Base-by-base conservation (phyloP, 192 early-diverging fungal genomes). In the Backusella morwellensis region DNA sequence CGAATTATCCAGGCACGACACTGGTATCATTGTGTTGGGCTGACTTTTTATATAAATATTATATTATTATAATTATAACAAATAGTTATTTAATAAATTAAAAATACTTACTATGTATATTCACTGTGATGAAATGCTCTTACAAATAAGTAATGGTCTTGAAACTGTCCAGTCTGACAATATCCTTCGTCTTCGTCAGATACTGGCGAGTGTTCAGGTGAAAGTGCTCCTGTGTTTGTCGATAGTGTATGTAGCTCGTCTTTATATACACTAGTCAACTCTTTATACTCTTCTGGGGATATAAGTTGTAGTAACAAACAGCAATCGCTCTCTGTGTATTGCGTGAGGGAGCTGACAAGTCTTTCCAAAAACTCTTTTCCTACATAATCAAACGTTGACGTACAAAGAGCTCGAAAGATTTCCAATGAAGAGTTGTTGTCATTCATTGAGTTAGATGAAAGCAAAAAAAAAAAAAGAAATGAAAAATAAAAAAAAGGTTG, bases 131-230 rank as follows among this genome's bases (percentile, higher is more conserved):
- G 29, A 50, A 26, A 72, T 42, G 70, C 41, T 29, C 41, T 29
- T 47, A 72, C 42, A 23, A 72, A 72, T 50, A 72, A 50, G 34
- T 42, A 72, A 32, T 72, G 70, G 41, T 72, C 70, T 8, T 72
- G 44, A 6, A 72, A 29, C 11, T 29, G 26, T 6, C 42, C 70
- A 8, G 26, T 32, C 1, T 42, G 23, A 29, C 23, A 23, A 50
- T 72, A 63, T 0, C 56, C 56, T 63, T 63, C 56, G 56, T 63
- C 56, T 63, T 63, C 56, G 23, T 63, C 70, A 23, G 40, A 26
- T n/a, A 29, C 26, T 6, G 44, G 41, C 7, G 70, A 44, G n/a
- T 70, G 68, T 35, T 70, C 35, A 23, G 68, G 68, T 23, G 68
- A 70, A 11, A 35, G 68, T 70, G 7, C 21, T 23, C 11, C n/a